Evolutionary conservation across 768 basidiomycete species (phyloP).

Genomic region (Coprinopsis strossmayeri): DNA sequence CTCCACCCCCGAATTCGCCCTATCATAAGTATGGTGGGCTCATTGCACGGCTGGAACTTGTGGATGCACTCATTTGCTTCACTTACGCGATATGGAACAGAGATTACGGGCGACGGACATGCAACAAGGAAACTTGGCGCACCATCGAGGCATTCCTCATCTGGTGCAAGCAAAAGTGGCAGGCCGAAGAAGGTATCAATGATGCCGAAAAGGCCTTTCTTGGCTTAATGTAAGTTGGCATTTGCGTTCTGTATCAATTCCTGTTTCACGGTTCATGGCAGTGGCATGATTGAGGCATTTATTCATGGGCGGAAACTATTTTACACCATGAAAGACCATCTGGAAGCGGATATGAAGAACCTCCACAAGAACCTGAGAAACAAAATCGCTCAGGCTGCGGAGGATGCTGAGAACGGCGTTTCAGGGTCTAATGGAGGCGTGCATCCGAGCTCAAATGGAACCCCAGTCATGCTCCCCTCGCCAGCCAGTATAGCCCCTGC

Average conservation of each 20-base stretch:
- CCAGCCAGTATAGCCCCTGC: constrained; percentile 63
- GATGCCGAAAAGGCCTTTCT: constrained; percentile 59
- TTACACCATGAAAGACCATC: constrained; percentile 25
- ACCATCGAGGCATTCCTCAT: constrained; percentile 64
- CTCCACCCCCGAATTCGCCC: constrained; percentile 57
- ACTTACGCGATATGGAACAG: constrained; percentile 79
- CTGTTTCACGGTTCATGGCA: constrained; percentile 32
- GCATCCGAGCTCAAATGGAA: constrained; percentile 33
- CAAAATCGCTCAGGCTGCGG: constrained; percentile 35
- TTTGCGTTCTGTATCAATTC: constrained; percentile 18
- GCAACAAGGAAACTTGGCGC: constrained; percentile 57
- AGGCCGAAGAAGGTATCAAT: constrained; percentile 40
- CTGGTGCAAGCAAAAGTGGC: constrained; percentile 71
- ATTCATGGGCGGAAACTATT: constrained; percentile 42
- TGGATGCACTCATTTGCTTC: constrained; percentile 80
- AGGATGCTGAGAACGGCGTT: constrained; percentile 23
- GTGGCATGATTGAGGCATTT: constrained; percentile 75
- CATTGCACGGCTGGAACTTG: constrained; percentile 71
- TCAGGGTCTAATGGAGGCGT: constrained; percentile 22
- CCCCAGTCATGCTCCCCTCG: constrained; percentile 75
- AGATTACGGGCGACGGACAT: constrained; percentile 51
- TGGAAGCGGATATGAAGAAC: constrained; percentile 34
- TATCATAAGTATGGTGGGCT: constrained; percentile 74
- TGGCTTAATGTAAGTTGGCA: constrained; percentile 73
- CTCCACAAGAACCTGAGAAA: constrained; percentile 27